These are phyloP conservation scores for Bipolaris bicolor DNA, from an alignment of 2,329 filamentous ascomycete genomes.

Conservation along the genomic window DNA sequence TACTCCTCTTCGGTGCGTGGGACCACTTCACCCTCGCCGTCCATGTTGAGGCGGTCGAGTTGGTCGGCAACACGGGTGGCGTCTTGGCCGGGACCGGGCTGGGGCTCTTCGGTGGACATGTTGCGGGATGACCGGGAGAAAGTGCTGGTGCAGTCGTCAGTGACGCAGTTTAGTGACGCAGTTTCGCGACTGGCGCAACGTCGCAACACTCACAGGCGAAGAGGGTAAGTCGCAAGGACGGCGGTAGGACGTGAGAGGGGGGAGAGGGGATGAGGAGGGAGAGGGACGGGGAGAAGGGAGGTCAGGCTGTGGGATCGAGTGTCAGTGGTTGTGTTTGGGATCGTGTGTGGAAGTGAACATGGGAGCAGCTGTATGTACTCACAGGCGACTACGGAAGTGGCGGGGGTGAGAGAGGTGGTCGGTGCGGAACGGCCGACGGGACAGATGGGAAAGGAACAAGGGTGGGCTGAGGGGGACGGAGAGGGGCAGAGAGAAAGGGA, in stretches of 20 bases:
- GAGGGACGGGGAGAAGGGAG: conserved; percentile 10
- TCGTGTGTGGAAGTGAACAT: conserved; percentile 19
- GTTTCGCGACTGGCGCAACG: conserved; percentile 21
- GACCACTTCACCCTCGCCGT: conserved; percentile 67
- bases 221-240: conserved; percentile 10
- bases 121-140: conserved; percentile 44
- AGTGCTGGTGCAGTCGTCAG: conserved; percentile 36
- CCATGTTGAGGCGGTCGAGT: conserved; percentile 50
- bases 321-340: conserved; percentile 33
- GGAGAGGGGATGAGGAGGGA: conserved; percentile 15
- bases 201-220: conserved; percentile 27
- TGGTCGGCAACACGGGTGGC: conserved; percentile 50
- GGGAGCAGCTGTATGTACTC: conserved; percentile 26
- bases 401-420: conserved; percentile 44
- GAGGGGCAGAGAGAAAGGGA: conserved; percentile 24
- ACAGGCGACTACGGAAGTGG: conserved; percentile 43
- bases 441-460: conserved; percentile 18
- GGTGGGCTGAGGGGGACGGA: conserved; percentile 25
- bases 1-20: conserved; percentile 98
- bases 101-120: conserved; percentile 53
- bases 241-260: conserved; percentile 7
- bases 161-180: conserved; percentile 44
- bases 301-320: conserved; percentile 23
- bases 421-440: conserved; percentile 34
- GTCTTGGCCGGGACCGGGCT: conserved; percentile 41